phyloP scores from a whole-genome alignment of 768 basidiomycete genomes.

The Pleurotus giganteus region DNA sequence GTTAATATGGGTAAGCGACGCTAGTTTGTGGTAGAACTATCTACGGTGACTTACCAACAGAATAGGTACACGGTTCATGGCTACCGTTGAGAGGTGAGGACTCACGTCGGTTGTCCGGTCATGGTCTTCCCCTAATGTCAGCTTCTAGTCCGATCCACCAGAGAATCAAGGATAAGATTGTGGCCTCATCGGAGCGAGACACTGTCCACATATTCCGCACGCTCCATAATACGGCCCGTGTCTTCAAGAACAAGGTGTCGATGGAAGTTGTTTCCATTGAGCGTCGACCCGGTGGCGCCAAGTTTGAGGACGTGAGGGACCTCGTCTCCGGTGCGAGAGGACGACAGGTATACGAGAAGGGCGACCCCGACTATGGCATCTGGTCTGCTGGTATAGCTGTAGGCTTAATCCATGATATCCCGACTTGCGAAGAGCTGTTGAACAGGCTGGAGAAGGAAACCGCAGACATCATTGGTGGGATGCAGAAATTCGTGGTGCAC shows the following conservation, averaged over 20 bases:
- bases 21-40: constrained; percentile 18
- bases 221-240: constrained; percentile 78
- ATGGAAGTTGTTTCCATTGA: constrained; percentile 85
- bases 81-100: constrained; percentile 74
- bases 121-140: background rate
- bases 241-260: constrained; percentile 83
- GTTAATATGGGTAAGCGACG: constrained; percentile 73
- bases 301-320: constrained; percentile 83
- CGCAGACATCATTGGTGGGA: constrained; percentile 57
- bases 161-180: constrained; percentile 88
- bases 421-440: constrained; percentile 75
- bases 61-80: constrained; percentile 84
- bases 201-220: constrained; percentile 91
- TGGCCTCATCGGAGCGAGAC: constrained; percentile 77
- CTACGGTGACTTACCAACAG: constrained; percentile 12
- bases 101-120: background rate
- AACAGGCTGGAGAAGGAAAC: constrained; percentile 70
- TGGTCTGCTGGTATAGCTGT: constrained; percentile 71
- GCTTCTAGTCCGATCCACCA: constrained; percentile 72
- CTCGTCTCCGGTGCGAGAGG: constrained; percentile 74
- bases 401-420: constrained; percentile 81
- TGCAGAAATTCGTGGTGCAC: constrained; percentile 32
- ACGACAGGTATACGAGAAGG: constrained; percentile 73
- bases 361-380: constrained; percentile 85
- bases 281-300: constrained; percentile 74